A percentile compares a stretch with the other conserved stretches of the same genome.
Evolutionary conservation across 345 rosid genomes (phyloP).

Genomic region (Mercurialis annua): DNA sequence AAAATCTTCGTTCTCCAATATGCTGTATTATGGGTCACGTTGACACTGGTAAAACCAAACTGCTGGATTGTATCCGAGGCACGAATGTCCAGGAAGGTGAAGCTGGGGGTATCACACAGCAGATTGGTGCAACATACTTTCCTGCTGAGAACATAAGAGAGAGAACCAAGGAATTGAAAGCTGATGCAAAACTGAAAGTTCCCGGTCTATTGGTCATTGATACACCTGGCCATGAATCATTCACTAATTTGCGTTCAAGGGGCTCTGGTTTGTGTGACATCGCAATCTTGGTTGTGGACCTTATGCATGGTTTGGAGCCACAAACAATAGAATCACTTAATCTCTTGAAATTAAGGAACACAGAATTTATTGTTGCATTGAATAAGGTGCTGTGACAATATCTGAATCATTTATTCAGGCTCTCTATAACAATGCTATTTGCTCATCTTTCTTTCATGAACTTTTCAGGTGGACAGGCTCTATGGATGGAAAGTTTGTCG

Average conservation of each 20-base stretch:
- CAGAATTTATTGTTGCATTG: constrained; percentile 87
- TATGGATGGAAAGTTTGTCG: constrained; percentile 81
- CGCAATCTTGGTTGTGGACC: constrained; percentile 95
- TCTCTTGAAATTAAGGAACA: constrained; percentile 78
- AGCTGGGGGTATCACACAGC: constrained; percentile 99
- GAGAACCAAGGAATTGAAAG: constrained; percentile 89
- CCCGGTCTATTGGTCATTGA: constrained; percentile 97
- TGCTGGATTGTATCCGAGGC: constrained; percentile 92
- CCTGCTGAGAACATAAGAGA: constrained; percentile 93
- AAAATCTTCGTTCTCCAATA: constrained; percentile 80
- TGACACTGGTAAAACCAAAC: constrained; percentile 96
- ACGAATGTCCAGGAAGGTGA: constrained; percentile 99
- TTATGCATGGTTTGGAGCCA: constrained; percentile 88
- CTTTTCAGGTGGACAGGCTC: constrained; percentile 77
- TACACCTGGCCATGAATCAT: constrained; percentile 96
- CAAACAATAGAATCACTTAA: constrained; percentile 92
- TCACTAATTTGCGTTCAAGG: constrained; percentile 82
- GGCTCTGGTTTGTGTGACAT: constrained; percentile 96
- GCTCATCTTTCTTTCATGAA: constrained; percentile 4
- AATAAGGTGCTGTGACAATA: constrained; percentile 62
- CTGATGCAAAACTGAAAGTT: constrained; percentile 84
- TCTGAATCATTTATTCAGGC: not conserved
- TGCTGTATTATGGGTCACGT: constrained; percentile 99
- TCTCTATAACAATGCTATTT: not conserved
- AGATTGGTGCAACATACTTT: constrained; percentile 96